Base-by-base conservation (phyloP, 768 basidiomycete species). In the Russula ochroleuca region DNA sequence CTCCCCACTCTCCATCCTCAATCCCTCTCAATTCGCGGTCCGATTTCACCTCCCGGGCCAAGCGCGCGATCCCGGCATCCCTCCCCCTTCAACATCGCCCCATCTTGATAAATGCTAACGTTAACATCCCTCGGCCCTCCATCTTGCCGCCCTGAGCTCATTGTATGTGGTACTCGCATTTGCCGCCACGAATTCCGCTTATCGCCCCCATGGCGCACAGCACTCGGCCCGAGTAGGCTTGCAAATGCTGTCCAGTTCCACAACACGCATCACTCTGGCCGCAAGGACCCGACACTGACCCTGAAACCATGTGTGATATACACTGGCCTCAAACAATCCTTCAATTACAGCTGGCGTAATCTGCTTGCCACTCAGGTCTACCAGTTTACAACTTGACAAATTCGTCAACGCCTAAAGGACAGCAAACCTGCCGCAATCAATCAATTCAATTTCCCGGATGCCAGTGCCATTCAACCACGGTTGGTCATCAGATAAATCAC, bases 11-110 rank as follows among this genome's bases (percentile, higher is more conserved):
- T 2, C 9, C 5, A 41, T 21, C 49, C 47, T 40, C 25, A 14
- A 7, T 25, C 3, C 8, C 21, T 6, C 38, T 58, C 52, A 54
- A 38, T 21, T 28, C 31, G 63, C 49, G 48, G 59, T 43, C 48
- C 64, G 54, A 64, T 28, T 60, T 35, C 43, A 64, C 17, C 59
- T 53, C 57, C 10, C 15, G 47, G n/a, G 11, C 9, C 31, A 47
- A 21, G 45, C 23, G 49, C 50, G 28, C 49, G 40, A 10, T 49
- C 47, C 21, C 53, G 21, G 10, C 35, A 43, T 43, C 21, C 52
- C 17, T 25, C 38, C 38, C n/a, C 54, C 31, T 8, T 35, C 19
- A 3, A 55, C 54, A 33, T 19, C 28, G 25, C 25, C 52, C 25
- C 23, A 23, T 40, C 23, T 38, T n/a, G 25, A 54, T 19, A 52